Conservation (phyloP, 2,329 filamentous ascomycete genomes). For the Nannizziopsis arthrosporioides region DNA sequence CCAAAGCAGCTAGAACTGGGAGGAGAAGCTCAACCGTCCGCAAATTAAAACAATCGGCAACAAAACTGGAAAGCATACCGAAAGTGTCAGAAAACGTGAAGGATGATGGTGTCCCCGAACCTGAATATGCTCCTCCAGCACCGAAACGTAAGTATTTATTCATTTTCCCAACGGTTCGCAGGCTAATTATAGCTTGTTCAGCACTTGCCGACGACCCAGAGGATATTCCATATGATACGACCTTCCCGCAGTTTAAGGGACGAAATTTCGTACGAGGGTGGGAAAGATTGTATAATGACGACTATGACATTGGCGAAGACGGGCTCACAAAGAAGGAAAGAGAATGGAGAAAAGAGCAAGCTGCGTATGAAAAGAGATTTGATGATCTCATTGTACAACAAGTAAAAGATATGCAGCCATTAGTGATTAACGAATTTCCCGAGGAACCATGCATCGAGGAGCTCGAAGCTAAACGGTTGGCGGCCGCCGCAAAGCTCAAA, state of each 20-base stretch:
- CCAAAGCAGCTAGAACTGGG: conserved; percentile 52
- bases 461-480: conserved; percentile 19
- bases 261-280: conserved; percentile 43
- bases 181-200: conserved; percentile 34
- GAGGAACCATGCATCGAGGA: conserved; percentile 28
- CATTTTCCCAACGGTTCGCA: too few species aligned
- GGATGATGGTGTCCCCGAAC: conserved; percentile 52
- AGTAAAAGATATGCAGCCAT: conserved; percentile 52
- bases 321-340: conserved; percentile 54
- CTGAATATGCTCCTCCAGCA: conserved; percentile 79
- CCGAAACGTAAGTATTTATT: conserved; percentile 38
- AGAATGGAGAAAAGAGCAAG: conserved; percentile 54
- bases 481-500: conserved; percentile 17
- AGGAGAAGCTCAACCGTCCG: conserved; percentile 49
- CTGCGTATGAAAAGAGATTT: conserved; percentile 51
- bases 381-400: conserved; percentile 58
- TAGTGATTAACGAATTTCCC: conserved; percentile 38
- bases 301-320: conserved; percentile 40
- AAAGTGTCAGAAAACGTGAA: conserved; percentile 35
- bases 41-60: conserved; percentile 43
- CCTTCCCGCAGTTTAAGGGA: conserved; percentile 43
- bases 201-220: conserved; percentile 37
- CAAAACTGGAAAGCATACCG: not conserved
- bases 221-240: conserved; percentile 38
- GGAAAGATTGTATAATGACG: conserved; percentile 37